Evolutionary conservation across 179 eudicot species (phyloP), one percentile per base, ranked within the genome.

Genomic region (Beta lomatogona): DNA sequence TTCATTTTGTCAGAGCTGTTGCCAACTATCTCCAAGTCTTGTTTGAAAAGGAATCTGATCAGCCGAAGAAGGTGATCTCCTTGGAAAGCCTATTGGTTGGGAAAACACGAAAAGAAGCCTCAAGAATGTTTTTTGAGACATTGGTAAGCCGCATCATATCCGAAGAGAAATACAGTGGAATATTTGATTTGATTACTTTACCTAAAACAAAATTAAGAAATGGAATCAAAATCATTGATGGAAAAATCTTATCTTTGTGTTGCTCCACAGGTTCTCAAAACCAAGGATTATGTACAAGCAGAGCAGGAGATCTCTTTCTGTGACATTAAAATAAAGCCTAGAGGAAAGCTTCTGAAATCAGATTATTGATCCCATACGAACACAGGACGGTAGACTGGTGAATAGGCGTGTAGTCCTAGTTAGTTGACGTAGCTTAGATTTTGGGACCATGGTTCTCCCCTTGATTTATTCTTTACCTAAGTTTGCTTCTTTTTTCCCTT

Each of bases 101-200:
- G 48, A 97, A 95, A 91, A 82, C 97, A 61, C 94, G 99, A 16
- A 94, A 95, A 88, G 99, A 97, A 87, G 99, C 99, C 18, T 93
- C 99, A 28, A 90, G 99, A 85, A 92, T 97, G 99, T 97, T 97
- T 84, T 97, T 97, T 76, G 99, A 97, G 87, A 90, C 99, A 53
- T 78, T 97, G 98, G 99, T 97, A 92, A 36, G 93, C 77, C 22
- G 18, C 52, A 16, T 36, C 45, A 12, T 4, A 75, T 28, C 16
- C 8, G 4, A 6, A 25, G 21, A 10, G 53, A 48, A 48, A 48
- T 48, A 48, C 6, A 48, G 2, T 48, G 53, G 10, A 48, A 48
- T 48, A 6, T 48, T 48, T 48, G 8, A 9, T 48, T 9, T 48
- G 10, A 48, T 48, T 48, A 48, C 53, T 48, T 48, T 48, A 7